Evolutionary conservation across 202 grass and related monocot species (phyloP).

Genomic region (Brachypodium distachyon): DNA sequence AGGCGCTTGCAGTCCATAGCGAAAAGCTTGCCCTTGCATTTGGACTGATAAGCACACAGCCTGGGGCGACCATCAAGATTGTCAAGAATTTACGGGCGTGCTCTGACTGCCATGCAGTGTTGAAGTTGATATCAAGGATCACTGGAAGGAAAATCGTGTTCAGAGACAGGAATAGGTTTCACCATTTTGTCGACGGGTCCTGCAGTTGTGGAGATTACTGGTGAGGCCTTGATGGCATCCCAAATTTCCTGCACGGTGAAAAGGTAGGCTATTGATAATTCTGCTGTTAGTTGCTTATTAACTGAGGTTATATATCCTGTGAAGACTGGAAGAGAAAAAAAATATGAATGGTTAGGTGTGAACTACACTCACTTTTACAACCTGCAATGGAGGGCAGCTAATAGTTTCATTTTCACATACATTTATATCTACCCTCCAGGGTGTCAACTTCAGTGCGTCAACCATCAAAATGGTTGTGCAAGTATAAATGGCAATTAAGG

Average conservation of each 20-base stretch:
- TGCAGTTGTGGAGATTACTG: slow-evolving; percentile 91
- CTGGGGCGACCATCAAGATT: slow-evolving; percentile 64
- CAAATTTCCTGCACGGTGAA: not conserved
- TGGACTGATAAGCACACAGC: slow-evolving; percentile 62
- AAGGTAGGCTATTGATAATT: not conserved
- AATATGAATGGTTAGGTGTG: not conserved
- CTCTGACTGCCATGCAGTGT: slow-evolving; percentile 69
- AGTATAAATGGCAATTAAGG: not conserved
- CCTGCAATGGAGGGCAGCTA: not conserved
- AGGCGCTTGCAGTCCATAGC: slow-evolving; percentile 66
- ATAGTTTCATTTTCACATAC: not conserved
- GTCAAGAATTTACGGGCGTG: slow-evolving; percentile 86
- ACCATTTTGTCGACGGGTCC: slow-evolving; percentile 67
- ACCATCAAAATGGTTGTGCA: not conserved
- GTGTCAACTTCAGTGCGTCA: not conserved
- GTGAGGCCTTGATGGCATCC: slow-evolving; percentile 30
- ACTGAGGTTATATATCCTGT: not conserved
- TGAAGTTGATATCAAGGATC: slow-evolving; percentile 68
- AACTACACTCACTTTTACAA: not conserved
- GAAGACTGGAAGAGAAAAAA: not conserved
- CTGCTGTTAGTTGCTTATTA: not conserved
- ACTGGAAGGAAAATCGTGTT: slow-evolving; percentile 73
- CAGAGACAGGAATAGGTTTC: slow-evolving; percentile 82
- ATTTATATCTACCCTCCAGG: not conserved
- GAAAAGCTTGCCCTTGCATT: slow-evolving; percentile 87